A percentile compares a stretch with the other conserved stretches of the same genome.
Conservation (phyloP, 1,284 basidiomycete genomes). For the Leccinum insolens region DNA sequence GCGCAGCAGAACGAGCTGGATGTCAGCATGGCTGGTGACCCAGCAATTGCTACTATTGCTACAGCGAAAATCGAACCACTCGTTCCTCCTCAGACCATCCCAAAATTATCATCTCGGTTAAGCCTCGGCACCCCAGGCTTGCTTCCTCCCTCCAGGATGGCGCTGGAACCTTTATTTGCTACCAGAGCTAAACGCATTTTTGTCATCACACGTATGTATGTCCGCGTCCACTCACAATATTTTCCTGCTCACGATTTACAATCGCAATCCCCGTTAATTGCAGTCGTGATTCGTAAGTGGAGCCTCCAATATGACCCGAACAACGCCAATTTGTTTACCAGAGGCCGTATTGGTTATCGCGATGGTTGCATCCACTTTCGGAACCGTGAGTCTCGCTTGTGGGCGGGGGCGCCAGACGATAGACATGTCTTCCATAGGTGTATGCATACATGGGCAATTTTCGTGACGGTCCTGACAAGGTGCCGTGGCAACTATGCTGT, state of each 20-base stretch:
- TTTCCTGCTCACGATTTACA: constrained; percentile 15
- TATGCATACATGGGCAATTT: constrained; percentile 45
- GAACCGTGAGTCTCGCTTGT: constrained; percentile 40
- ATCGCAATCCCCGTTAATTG: constrained; percentile 12
- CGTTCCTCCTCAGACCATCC: constrained; percentile 6
- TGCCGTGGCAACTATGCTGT: constrained; percentile 24
- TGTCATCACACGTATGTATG: constrained; percentile 59
- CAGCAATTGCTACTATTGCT: neutral
- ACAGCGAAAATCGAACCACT: neutral
- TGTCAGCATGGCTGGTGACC: neutral
- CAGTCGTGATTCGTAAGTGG: constrained; percentile 51
- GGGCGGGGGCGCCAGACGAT: neutral
- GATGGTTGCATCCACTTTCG: constrained; percentile 58
- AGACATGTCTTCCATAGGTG: constrained; percentile 45
- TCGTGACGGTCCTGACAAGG: constrained; percentile 52
- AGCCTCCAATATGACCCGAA: constrained; percentile 1
- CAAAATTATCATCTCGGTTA: neutral
- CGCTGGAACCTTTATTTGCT: constrained; percentile 64
- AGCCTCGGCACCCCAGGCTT: constrained; percentile 16
- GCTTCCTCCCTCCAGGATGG: constrained; percentile 46
- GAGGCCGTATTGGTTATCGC: constrained; percentile 55
- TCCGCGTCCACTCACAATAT: neutral
- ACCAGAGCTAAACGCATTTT: constrained; percentile 69
- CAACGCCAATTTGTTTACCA: constrained; percentile 26
- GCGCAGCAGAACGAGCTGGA: neutral